These are phyloP conservation scores for Trichoderma koningii DNA, from an alignment of 2,329 filamentous ascomycete genomes.

Conservation along the genomic window DNA sequence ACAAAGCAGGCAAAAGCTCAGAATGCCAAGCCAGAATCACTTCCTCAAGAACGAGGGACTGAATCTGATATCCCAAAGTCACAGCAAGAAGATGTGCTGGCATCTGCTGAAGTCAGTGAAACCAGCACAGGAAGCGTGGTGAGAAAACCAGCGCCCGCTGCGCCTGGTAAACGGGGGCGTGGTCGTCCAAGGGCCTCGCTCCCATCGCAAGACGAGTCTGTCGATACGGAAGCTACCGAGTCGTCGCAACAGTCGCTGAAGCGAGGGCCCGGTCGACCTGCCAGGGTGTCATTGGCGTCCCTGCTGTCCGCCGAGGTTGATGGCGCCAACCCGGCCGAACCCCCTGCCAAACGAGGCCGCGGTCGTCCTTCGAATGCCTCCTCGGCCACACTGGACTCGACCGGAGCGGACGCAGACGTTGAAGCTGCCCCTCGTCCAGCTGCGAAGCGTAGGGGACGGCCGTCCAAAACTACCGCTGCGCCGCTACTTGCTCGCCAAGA, in stretches of 20 bases:
- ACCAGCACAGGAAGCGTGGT: constrained; percentile 5
- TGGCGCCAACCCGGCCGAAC: constrained; percentile 25
- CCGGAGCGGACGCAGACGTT: constrained; percentile 6
- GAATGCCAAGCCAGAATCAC: constrained; percentile 45
- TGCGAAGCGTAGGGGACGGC: constrained; percentile 18
- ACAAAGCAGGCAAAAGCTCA: constrained; percentile 55
- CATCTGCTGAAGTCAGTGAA: constrained; percentile 23
- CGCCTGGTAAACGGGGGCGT: constrained; percentile 36
- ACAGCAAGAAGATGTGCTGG: constrained; percentile 20
- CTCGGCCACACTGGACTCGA: constrained; percentile 32
- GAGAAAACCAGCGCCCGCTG: background rate
- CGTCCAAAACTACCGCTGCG: constrained; percentile 36
- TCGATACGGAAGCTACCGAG: background rate
- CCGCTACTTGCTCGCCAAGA: constrained; percentile 20
- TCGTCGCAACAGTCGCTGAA: constrained; percentile 3
- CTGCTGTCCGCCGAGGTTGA: constrained; percentile 9
- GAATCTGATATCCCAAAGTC: constrained; percentile 20
- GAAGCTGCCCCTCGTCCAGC: constrained; percentile 1
- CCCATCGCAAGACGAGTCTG: constrained; percentile 33
- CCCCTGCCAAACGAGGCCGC: constrained; percentile 36
- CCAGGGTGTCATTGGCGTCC: constrained; percentile 19
- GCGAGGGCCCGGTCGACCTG: constrained; percentile 30
- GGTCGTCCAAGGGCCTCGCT: constrained; percentile 40
- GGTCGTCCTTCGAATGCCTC: constrained; percentile 40
- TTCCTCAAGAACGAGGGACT: constrained; percentile 34